Evolutionary conservation across 2,329 filamentous ascomycete species (phyloP).

Genomic region (Cytospora mali): DNA sequence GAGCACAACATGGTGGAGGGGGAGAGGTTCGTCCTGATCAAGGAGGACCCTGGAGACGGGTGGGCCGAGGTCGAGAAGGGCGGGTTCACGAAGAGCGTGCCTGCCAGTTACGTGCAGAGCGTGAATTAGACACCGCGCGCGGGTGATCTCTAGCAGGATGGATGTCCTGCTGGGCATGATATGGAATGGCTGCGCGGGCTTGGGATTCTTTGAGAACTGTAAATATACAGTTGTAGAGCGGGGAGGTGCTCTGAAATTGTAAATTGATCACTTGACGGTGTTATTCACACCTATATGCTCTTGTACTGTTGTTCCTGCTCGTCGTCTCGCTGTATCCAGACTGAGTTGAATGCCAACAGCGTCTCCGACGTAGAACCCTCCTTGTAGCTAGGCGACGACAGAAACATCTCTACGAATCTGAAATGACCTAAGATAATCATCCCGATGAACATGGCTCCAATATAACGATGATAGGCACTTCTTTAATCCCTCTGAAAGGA

Average conservation of each 20-base stretch:
- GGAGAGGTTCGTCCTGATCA: conserved; percentile 87
- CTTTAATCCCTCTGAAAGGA: too few relatives aligned
- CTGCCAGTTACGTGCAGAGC: conserved; percentile 87
- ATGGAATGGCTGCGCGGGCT: not conserved
- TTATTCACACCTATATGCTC: not conserved
- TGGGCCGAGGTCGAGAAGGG: conserved; percentile 97
- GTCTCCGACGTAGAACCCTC: not conserved
- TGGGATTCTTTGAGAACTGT: not conserved
- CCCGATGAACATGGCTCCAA: too few relatives aligned
- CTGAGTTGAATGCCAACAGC: not conserved
- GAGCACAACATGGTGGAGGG: conserved; percentile 92
- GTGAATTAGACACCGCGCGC: conserved; percentile 48
- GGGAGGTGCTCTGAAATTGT: not conserved
- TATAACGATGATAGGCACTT: too few relatives aligned
- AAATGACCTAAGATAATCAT: too few relatives aligned
- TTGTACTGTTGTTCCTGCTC: not conserved
- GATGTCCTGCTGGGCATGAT: not conserved
- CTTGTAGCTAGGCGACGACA: too few relatives aligned
- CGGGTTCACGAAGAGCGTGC: conserved; percentile 83
- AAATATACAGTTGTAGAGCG: not conserved
- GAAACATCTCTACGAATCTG: too few relatives aligned
- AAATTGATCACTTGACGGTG: not conserved
- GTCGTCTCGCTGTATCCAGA: not conserved
- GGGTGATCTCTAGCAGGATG: not conserved
- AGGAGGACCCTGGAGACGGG: conserved; percentile 85